Evolutionary conservation across 108 stramenopile genomes (phyloP), one percentile per base, ranked within the genome.

Genomic region (Nitzschia sp.): DNA sequence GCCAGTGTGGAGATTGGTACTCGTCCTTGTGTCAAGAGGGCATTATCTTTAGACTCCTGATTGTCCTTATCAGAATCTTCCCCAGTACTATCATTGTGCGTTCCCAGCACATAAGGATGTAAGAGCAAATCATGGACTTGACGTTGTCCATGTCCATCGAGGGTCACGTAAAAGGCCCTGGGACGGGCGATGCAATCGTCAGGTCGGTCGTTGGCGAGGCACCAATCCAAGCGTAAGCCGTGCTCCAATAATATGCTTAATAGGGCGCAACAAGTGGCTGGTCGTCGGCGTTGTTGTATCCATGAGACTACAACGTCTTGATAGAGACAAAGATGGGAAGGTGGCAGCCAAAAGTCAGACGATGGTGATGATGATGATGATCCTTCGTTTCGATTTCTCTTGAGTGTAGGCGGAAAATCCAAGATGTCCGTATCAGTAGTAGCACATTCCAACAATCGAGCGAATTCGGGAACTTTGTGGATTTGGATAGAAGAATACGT

Each of bases 81-180:
- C n/a, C 54, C 46, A 22, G 17, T 50, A 4, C 19, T 50, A 3
- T n/a, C 32, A 13, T 5, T 9, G 6, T 6, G 9, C 5, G 60
- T 32, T 15, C 27, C 27, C 35, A 29, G 48, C 3, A 55, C 53
- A 55, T 80, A 84, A 21, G 83, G 80, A 48, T 82, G 73, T 16
- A 89, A 52, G 26, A 89, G 58, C 17, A 89, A 41, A 53, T 89
- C 78, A 55, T 89, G 87, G 3, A 33, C 2, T 38, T 85, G 64
- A 41, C 78, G 74, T 53, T 89, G 87, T 13, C 87, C 85, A 57
- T 85, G 85, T 1, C 87, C 87, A 64, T 89, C 87, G 33, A 89
- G 46, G 1, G 87, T 89, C 1, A 85, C 87, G 63, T 80, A 89
- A 61, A 80, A 89, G 21, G 60, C 29, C 32, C 60, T 71, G 19